Evolutionary conservation across 2,329 filamentous ascomycete genomes (phyloP).

Genomic region (Chaetomium globosum): DNA sequence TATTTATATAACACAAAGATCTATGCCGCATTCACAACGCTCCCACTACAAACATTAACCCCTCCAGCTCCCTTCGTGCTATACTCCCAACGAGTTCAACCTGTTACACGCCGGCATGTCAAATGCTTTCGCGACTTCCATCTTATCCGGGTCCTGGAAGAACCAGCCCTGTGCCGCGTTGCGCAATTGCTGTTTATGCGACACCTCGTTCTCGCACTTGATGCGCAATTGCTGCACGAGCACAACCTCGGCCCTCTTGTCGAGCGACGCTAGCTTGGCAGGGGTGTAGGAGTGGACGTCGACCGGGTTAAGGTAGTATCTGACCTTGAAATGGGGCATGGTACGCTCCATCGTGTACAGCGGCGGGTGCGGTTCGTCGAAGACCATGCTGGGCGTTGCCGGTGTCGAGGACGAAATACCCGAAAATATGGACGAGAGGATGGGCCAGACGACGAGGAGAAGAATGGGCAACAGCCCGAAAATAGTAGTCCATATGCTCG

Average conservation of each 20-base stretch:
- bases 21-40: neutral
- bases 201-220: constrained; percentile 74
- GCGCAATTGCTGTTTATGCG: constrained; percentile 65
- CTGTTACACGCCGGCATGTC: constrained; percentile 58
- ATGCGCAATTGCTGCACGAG: constrained; percentile 68
- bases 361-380: constrained; percentile 70
- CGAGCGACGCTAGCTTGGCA: constrained; percentile 72
- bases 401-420: constrained; percentile 52
- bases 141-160: constrained; percentile 75
- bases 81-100: constrained; percentile 40
- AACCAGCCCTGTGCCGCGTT: constrained; percentile 88
- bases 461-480: constrained; percentile 83
- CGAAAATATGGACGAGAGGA: constrained; percentile 79
- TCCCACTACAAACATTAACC: constrained; percentile 4
- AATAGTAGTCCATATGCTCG: constrained; percentile 60
- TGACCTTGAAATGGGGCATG: constrained; percentile 70
- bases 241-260: constrained; percentile 73
- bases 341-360: constrained; percentile 70
- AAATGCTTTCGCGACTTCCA: constrained; percentile 66
- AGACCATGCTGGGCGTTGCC: constrained; percentile 70
- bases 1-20: neutral
- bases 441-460: constrained; percentile 82
- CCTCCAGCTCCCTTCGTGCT: neutral
- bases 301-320: constrained; percentile 81
- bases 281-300: constrained; percentile 73